Base-by-base conservation (phyloP, 1,284 basidiomycete genomes). In the Sanghuangporus weigelae region DNA sequence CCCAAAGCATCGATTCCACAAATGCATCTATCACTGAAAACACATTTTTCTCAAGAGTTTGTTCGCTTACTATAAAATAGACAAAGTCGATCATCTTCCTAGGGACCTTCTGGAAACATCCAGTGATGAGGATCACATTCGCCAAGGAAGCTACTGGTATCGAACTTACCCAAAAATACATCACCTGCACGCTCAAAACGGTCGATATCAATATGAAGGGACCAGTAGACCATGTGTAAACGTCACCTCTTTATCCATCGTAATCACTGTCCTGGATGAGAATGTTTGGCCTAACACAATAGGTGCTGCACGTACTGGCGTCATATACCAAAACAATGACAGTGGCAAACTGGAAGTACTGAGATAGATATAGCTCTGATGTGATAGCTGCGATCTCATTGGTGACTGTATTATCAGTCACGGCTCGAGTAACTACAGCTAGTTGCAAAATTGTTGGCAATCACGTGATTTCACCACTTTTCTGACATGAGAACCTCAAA, bases 11-110 rank as follows among this genome's bases (percentile, higher is more conserved):
- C 59, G 59, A n/a, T 54, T 54, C 59, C 54, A 31, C 12, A 10
- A 19, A 5, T 14, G 2, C 5, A 7, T 39, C 14, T 7, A 36
- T 46, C 19, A 11, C 6, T 44, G 11, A 36, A 16, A 12, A 1
- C 2, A 53, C 23, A n/a, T n/a, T 1, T 46, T 14, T 40, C 7
- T 50, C 21, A 10, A 1, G 11, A n/a, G 1, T 7, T 16, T 11
- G n/a, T 16, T 8, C 16, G 14, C 59, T 53, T n/a, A 60, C 59
- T n/a, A 40, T 7, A 60, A 60, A 60, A 19, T 53, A 60, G 23
- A 60, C 14, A 12, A 60, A 38, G 26, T 50, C 23, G 35, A 44
- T 38, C 3, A 26, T 8, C 21, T 42, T 60, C 19, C 36, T n/a
- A 1, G 49, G 51, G 10, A 23, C 7, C n/a, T 39, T 54, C 51